Evolutionary conservation across 2,329 filamentous ascomycete genomes (phyloP).

Genomic region (Fusarium sp.): DNA sequence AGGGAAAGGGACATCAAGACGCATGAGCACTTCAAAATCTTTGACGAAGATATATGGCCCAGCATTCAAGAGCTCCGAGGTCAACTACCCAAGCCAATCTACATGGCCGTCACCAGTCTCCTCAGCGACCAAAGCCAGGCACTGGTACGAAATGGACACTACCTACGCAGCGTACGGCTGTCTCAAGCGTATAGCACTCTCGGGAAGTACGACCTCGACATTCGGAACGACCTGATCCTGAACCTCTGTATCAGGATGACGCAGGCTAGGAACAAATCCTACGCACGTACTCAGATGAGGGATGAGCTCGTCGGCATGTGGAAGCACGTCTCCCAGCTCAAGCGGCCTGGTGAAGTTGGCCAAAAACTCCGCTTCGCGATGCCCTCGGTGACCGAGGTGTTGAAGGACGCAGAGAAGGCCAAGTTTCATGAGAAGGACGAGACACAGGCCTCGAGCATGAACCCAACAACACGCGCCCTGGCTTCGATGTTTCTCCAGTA

Average conservation of each 20-base stretch:
- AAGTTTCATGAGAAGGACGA: background rate
- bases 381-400: slow-evolving; percentile 43
- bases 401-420: slow-evolving; percentile 27
- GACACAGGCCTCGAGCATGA: background rate
- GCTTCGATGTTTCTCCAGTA: slow-evolving; percentile 47
- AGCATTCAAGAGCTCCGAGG: slow-evolving; percentile 41
- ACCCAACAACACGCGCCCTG: slow-evolving; percentile 34
- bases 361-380: slow-evolving; percentile 43
- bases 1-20: slow-evolving; percentile 17
- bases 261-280: slow-evolving; percentile 20
- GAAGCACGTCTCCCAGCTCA: slow-evolving; percentile 50
- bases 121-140: slow-evolving; percentile 33
- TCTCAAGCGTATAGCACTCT: slow-evolving; percentile 40
- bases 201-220: slow-evolving; percentile 41
- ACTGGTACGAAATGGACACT: slow-evolving; percentile 28
- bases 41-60: slow-evolving; percentile 46
- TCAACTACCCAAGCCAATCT: slow-evolving; percentile 44
- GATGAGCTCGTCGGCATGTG: slow-evolving; percentile 48
- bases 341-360: slow-evolving; percentile 41
- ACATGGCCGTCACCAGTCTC: slow-evolving; percentile 33
- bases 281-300: slow-evolving; percentile 32
- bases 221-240: slow-evolving; percentile 46
- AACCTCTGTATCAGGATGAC: slow-evolving; percentile 44
- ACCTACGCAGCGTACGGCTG: slow-evolving; percentile 37
- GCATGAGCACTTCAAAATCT: slow-evolving; percentile 37